Conservation (phyloP, 306 rosid species). For the Citrullus mucosospermus region DNA sequence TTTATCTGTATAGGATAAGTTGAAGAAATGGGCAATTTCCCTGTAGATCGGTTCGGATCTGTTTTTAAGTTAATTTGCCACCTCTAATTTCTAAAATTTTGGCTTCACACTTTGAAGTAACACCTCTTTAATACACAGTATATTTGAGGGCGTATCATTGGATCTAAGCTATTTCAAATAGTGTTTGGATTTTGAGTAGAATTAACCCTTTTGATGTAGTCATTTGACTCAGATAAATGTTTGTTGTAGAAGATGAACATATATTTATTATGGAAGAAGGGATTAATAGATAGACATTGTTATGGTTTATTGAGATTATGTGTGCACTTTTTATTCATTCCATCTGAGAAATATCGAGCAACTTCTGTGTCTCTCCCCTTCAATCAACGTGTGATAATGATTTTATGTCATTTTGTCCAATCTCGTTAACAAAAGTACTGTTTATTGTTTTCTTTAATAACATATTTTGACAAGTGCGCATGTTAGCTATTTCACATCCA, state of each 20-base stretch:
- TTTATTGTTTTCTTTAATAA: too few relatives aligned
- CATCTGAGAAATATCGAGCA: too few relatives aligned
- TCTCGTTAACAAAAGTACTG: too few relatives aligned
- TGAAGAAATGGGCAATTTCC: not conserved
- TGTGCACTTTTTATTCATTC: not conserved
- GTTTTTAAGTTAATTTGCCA: too few relatives aligned
- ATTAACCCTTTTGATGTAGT: not conserved
- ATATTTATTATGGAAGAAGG: not conserved
- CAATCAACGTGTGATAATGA: too few relatives aligned
- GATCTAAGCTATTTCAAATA: not conserved
- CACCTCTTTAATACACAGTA: not conserved
- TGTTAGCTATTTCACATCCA: too few relatives aligned
- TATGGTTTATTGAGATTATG: not conserved
- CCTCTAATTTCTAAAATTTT: not conserved
- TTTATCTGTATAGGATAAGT: not conserved
- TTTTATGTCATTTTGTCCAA: too few relatives aligned
- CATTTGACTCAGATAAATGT: not conserved
- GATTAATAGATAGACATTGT: not conserved
- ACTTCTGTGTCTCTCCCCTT: not conserved
- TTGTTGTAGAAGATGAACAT: not conserved
- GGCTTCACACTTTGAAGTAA: not conserved
- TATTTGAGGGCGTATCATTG: not conserved
- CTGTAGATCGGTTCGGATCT: too few relatives aligned
- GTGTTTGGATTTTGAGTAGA: not conserved
- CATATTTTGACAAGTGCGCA: too few relatives aligned